These are phyloP conservation scores for Striga hermonthica DNA, from an alignment of 305 asterid genomes.

Conservation along the genomic window DNA sequence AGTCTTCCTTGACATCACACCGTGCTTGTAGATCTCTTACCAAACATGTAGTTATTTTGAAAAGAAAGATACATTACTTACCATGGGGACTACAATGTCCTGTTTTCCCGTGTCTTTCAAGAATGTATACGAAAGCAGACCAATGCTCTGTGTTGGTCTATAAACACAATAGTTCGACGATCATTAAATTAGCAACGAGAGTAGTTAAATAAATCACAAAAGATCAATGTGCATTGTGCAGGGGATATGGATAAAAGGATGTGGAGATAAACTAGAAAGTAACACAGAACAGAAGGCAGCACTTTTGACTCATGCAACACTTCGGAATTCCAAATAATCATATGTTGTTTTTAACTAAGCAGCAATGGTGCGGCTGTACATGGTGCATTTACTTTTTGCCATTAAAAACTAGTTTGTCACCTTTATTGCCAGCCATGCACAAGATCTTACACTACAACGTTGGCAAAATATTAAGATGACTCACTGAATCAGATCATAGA, in stretches of 20 bases:
- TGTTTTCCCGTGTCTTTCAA: constrained; percentile 81
- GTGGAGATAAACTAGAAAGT: background rate
- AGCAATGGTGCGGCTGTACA: background rate
- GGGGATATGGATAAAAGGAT: background rate
- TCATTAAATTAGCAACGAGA: constrained; percentile 10
- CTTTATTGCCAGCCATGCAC: background rate
- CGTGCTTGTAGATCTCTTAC: constrained; percentile 1
- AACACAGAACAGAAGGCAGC: background rate
- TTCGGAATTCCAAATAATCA: background rate
- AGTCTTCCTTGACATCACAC: constrained; percentile 9
- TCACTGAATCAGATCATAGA: constrained; percentile 15
- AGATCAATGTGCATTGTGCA: background rate
- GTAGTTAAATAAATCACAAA: constrained; percentile 20
- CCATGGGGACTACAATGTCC: constrained; percentile 96
- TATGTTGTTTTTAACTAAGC: background rate
- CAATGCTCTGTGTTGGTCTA: constrained; percentile 82
- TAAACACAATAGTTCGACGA: constrained; percentile 27
- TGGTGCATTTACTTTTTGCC: background rate
- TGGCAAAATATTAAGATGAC: background rate
- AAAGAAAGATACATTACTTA: constrained; percentile 33
- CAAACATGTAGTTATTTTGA: background rate
- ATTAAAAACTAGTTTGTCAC: background rate
- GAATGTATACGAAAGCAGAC: constrained; percentile 80
- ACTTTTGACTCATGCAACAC: constrained; percentile 4
- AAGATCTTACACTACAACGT: background rate